Evolutionary conservation across 352 stramenopile genomes (phyloP).

Genomic region (Salisapilia sapeloensis): DNA sequence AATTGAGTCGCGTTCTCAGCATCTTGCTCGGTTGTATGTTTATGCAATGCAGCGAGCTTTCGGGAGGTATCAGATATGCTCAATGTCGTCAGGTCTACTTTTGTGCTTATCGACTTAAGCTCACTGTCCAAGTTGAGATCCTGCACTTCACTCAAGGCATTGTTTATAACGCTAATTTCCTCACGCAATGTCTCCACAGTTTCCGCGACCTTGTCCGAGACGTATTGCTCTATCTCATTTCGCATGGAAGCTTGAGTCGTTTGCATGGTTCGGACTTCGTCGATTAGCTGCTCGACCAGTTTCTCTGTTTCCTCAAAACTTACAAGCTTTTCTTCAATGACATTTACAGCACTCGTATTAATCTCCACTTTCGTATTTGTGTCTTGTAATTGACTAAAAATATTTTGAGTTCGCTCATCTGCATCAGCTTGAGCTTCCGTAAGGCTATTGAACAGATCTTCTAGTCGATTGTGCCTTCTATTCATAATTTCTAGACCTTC

Average conservation of each 20-base stretch:
- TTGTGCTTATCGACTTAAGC: slow-evolving; percentile 23
- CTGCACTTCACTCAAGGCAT: slow-evolving; percentile 27
- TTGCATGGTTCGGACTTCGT: slow-evolving; percentile 19
- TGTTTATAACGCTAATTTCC: slow-evolving; percentile 31
- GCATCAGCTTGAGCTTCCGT: slow-evolving; percentile 23
- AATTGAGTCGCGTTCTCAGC: slow-evolving; percentile 47
- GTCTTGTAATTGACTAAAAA: slow-evolving; percentile 30
- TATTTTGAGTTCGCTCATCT: slow-evolving; percentile 13
- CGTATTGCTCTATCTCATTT: slow-evolving; percentile 23
- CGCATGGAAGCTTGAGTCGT: slow-evolving; percentile 22
- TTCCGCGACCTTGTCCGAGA: slow-evolving; percentile 37
- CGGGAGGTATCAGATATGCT: slow-evolving; percentile 28
- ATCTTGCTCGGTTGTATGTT: slow-evolving; percentile 26
- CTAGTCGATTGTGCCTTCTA: slow-evolving; percentile 25
- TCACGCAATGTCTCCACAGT: slow-evolving; percentile 20
- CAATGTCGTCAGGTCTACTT: slow-evolving; percentile 38
- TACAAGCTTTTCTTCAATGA: slow-evolving; percentile 23
- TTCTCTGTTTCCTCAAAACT: slow-evolving; percentile 42
- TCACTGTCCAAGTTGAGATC: slow-evolving; percentile 39
- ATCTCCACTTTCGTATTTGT: slow-evolving; percentile 28
- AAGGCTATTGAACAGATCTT: slow-evolving; percentile 42
- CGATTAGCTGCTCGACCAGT: slow-evolving; percentile 15
- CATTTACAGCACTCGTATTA: slow-evolving; percentile 13
- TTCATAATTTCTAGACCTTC: slow-evolving; percentile 38
- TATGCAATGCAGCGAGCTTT: slow-evolving; percentile 36